Evolutionary conservation across 2,329 filamentous ascomycete genomes (phyloP).

Genomic region (Metarhizium anisopliae): DNA sequence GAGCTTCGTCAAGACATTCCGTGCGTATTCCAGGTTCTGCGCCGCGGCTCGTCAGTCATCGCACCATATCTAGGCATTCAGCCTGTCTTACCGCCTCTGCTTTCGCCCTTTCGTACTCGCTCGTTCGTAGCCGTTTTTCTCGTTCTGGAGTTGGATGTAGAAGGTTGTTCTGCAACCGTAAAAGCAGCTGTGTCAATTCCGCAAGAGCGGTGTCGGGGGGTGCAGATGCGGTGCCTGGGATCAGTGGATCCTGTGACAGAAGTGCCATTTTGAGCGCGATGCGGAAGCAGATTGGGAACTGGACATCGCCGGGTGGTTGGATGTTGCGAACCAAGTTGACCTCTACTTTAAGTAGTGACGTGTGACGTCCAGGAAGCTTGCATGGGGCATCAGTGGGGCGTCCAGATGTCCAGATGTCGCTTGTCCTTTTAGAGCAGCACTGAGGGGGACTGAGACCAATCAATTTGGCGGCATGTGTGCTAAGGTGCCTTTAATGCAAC

Average conservation of each 20-base stretch:
- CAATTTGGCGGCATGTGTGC: too few species aligned
- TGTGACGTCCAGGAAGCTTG: constrained; percentile 10
- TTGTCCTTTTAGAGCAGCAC: too few species aligned
- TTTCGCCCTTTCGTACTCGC: constrained; percentile 52
- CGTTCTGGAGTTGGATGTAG: constrained; percentile 52
- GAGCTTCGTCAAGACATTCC: constrained; percentile 56
- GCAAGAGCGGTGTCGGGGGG: constrained; percentile 21
- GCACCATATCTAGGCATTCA: neutral
- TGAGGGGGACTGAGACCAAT: too few species aligned
- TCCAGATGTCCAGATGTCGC: constrained; percentile 9
- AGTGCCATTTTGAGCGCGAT: constrained; percentile 16
- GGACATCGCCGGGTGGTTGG: neutral
- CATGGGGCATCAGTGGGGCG: neutral
- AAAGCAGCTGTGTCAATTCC: constrained; percentile 56
- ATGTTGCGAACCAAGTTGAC: too few species aligned
- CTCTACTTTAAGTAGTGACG: constrained; percentile 14
- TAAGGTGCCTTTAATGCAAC: too few species aligned
- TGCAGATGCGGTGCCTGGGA: constrained; percentile 10
- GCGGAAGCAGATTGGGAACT: neutral
- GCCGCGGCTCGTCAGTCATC: neutral
- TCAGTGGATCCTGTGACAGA: constrained; percentile 11
- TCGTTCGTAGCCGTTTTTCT: constrained; percentile 47
- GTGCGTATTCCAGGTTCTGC: constrained; percentile 65
- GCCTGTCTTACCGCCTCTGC: constrained; percentile 33
- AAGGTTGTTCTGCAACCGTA: constrained; percentile 56